Conservation (phyloP, 257 asterid genomes). For the Solanum gandarillasii region DNA sequence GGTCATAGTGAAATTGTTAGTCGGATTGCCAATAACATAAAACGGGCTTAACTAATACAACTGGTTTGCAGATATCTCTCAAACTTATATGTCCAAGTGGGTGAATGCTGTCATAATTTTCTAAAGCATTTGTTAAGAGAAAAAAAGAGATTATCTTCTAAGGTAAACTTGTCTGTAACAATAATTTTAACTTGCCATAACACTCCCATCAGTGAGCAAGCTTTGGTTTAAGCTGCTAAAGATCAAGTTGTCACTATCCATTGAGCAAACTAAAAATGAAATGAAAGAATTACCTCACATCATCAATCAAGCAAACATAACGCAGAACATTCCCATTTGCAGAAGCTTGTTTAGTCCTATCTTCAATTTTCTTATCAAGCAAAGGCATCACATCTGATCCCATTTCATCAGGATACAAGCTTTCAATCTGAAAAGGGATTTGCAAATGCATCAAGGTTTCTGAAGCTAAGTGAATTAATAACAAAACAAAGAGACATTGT, state of each 20-base stretch:
- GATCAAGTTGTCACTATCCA: too few relatives aligned
- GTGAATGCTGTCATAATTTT: background rate
- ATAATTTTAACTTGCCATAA: background rate
- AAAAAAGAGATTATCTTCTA: background rate
- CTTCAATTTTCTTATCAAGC: constrained; percentile 49
- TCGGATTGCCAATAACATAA: background rate
- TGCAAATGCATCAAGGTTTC: too few relatives aligned
- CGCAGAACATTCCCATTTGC: constrained; percentile 80
- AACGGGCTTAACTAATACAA: too few relatives aligned
- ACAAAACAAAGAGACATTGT: too few relatives aligned
- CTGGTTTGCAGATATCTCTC: background rate
- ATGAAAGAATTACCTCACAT: constrained; percentile 37
- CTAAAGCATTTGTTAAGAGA: background rate
- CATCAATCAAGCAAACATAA: constrained; percentile 71
- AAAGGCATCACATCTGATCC: constrained; percentile 31
- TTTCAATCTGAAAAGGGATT: too few relatives aligned
- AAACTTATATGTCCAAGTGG: background rate
- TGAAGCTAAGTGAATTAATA: too few relatives aligned
- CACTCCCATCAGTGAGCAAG: background rate
- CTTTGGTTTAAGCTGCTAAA: background rate
- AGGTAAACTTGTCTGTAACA: background rate
- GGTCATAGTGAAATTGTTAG: background rate
- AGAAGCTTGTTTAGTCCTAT: constrained; percentile 44
- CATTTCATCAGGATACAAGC: too few relatives aligned
- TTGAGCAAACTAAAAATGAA: too few relatives aligned